Evolutionary conservation across 2,329 filamentous ascomycete species (phyloP).

Genomic region (Atkinsonella hypoxylon): DNA sequence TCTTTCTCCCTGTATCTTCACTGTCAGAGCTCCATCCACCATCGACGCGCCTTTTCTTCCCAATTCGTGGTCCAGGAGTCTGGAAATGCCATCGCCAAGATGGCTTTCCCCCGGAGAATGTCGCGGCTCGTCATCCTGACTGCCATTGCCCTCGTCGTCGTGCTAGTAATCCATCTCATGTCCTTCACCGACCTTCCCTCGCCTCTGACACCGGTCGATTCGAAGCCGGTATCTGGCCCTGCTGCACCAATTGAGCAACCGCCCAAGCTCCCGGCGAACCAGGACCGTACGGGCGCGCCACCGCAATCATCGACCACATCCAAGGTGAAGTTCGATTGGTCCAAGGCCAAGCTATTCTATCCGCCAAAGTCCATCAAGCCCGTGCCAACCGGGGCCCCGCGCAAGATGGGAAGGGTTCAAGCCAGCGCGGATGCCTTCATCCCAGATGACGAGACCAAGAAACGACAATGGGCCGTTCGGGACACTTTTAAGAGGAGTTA

Average conservation of each 20-base stretch:
- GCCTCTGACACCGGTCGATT: not conserved
- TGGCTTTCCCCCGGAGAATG: slow-evolving; percentile 14
- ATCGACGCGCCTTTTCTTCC: not conserved
- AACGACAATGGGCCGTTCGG: slow-evolving; percentile 27
- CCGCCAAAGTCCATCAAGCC: slow-evolving; percentile 20
- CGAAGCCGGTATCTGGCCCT: not conserved
- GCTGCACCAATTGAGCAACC: not conserved
- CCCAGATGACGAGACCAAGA: slow-evolving; percentile 10
- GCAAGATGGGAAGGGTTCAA: slow-evolving; percentile 19
- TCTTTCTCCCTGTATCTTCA: not conserved
- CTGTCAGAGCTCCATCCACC: not conserved
- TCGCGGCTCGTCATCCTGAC: slow-evolving; percentile 13
- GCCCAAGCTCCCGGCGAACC: not conserved
- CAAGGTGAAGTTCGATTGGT: slow-evolving; percentile 20
- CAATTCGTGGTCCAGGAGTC: not conserved
- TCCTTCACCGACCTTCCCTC: slow-evolving; percentile 6
- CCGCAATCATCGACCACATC: slow-evolving; percentile 6
- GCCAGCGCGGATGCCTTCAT: slow-evolving; percentile 14
- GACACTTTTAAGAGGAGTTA: slow-evolving; percentile 31
- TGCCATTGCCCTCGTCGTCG: slow-evolving; percentile 9
- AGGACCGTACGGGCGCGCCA: not conserved
- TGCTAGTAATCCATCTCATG: slow-evolving; percentile 14
- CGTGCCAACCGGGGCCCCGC: slow-evolving; percentile 16
- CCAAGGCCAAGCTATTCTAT: slow-evolving; percentile 14
- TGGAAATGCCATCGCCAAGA: slow-evolving; percentile 8